Base-by-base conservation (phyloP, 768 basidiomycete species). In the Tephrocybe sp. region DNA sequence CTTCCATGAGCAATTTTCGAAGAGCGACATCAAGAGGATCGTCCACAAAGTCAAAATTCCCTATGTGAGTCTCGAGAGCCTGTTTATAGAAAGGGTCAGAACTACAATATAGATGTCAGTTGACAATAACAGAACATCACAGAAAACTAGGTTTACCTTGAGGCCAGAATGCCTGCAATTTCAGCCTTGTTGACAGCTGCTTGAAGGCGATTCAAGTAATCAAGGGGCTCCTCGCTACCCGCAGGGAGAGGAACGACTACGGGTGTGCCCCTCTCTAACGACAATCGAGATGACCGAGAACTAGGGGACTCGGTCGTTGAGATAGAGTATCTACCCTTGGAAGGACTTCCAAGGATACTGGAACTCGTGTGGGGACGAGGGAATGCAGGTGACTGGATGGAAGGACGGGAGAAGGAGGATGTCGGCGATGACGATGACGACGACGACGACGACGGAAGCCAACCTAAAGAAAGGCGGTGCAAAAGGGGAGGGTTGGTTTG, bases 1-100 rank as follows among this genome's bases (percentile, higher is more conserved):
- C 83, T 58, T 94, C 84, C 89, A 97, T 92, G 28, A 99, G 76
- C 40, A 99, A 64, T 60, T 84, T 85, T 32, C 97, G 86, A 34
- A 99, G 71, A 16, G 97, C 91, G 25, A 98, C 83, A 62, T 99
- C 97, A 27, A 99, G 77, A 9, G 97, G 88, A 58, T 92, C 84
- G 38, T 79, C 74, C 15, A 67, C 65, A 61, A 98, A 97, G 55
- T 86, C 78, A 64, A 98, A 98, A 35, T 77, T 77, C 38, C 72
- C 71, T 52, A 98, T 79, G 64, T 92, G 95, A 11, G 76, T 60
- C 48, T 76, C 75, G 42, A 98, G 76, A 3, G 93, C 87, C 47
- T 77, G 69, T 3, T 72, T 64, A 64, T 95, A 79, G 47, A 93
- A 87, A 4, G 71, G 60, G 49, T 93, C 90, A 32, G 80, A 74